These are phyloP conservation scores for Cercospora sp. DNA, from an alignment of 2,329 filamentous ascomycete species.

Conservation along the genomic window DNA sequence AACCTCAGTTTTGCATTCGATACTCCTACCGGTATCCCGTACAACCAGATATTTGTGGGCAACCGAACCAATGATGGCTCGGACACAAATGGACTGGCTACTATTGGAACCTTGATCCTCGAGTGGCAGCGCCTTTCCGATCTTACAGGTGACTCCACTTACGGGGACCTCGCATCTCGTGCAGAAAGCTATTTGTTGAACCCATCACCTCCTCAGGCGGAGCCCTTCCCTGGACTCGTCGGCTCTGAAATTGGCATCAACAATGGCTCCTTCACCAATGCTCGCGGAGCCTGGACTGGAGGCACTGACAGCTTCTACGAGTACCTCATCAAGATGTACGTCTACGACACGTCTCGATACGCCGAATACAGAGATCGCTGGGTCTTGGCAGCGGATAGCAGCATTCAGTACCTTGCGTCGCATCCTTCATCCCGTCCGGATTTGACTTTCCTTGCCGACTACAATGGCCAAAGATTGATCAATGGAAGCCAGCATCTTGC, in stretches of 20 bases:
- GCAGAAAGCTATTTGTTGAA: constrained; percentile 66
- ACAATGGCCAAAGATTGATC: constrained; percentile 46
- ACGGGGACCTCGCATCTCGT: constrained; percentile 65
- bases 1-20: constrained; percentile 75
- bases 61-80: constrained; percentile 49
- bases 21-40: constrained; percentile 72
- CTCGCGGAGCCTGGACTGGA: constrained; percentile 69
- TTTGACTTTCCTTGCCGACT: constrained; percentile 69
- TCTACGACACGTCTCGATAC: constrained; percentile 71
- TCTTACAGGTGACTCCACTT: constrained; percentile 66
- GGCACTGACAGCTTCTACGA: constrained; percentile 82
- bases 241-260: constrained; percentile 66
- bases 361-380: constrained; percentile 67
- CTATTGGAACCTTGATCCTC: constrained; percentile 73
- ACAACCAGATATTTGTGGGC: constrained; percentile 65
- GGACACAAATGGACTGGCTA: constrained; percentile 69
- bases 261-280: constrained; percentile 67
- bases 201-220: constrained; percentile 61
- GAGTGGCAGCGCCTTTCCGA: constrained; percentile 84
- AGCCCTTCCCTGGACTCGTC: constrained; percentile 76
- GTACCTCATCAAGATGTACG: constrained; percentile 87
- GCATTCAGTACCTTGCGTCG: constrained; percentile 68
- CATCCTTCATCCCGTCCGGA: constrained; percentile 67
- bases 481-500: constrained; percentile 57
- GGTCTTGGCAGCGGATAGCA: constrained; percentile 72